Evolutionary conservation across 1,284 basidiomycete genomes (phyloP).

Genomic region (Sparassis latifolia): DNA sequence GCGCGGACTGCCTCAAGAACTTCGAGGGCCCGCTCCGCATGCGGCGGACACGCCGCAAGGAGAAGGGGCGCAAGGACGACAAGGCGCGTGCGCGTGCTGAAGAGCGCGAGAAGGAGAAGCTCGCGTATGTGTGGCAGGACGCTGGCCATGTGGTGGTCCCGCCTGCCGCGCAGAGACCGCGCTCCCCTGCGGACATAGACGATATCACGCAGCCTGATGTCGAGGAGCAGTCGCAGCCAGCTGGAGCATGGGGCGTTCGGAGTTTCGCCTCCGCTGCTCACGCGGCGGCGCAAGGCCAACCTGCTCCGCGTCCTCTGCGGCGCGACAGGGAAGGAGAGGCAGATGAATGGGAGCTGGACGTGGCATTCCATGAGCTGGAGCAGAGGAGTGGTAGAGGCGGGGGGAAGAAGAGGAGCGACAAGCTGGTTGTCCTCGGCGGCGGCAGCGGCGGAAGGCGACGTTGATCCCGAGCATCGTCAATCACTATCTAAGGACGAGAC

Average conservation of each 20-base stretch:
- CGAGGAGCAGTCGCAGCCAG: conserved; percentile 20
- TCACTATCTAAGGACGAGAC: no score
- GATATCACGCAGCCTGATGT: conserved; percentile 22
- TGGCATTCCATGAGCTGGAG: conserved; percentile 79
- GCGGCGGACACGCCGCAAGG: conserved; percentile 69
- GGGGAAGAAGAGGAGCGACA: conserved; percentile 57
- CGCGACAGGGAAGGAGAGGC: conserved; percentile 30
- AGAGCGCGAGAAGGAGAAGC: conserved; percentile 56
- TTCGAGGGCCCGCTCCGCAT: conserved; percentile 78
- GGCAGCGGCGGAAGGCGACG: conserved; percentile 20
- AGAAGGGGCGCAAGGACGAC: conserved; percentile 79
- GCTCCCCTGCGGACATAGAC: conserved; percentile 20
- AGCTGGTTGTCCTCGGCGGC: conserved; percentile 63
- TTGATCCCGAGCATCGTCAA: neutral
- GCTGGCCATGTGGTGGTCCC: conserved; percentile 15
- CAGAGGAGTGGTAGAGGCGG: conserved; percentile 34
- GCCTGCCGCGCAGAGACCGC: conserved; percentile 10
- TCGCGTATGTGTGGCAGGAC: conserved; percentile 21
- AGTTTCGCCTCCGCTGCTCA: conserved; percentile 75
- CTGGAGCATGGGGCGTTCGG: conserved; percentile 70
- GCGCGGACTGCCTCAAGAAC: conserved; percentile 60
- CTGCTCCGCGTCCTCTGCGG: conserved; percentile 12
- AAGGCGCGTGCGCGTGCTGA: conserved; percentile 75
- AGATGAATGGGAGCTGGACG: conserved; percentile 75
- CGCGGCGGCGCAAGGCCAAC: conserved; percentile 28